phyloP scores from a whole-genome alignment of 371 early-diverging fungal genomes.

The Mucor racemosus region DNA sequence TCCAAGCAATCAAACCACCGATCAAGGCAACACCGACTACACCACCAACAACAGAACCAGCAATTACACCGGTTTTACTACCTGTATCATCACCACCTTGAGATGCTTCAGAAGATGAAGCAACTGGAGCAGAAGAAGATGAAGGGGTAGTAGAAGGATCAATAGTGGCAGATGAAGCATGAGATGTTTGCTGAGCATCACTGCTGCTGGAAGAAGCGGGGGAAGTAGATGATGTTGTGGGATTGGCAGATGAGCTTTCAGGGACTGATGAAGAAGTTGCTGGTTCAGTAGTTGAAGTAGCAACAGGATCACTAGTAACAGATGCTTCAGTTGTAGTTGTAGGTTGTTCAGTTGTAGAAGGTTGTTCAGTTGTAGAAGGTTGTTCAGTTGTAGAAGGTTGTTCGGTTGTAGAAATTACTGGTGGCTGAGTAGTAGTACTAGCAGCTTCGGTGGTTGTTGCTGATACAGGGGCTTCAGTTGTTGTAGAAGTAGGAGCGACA shows the following conservation, averaged over 20 bases:
- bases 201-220: constrained; percentile 1
- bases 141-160: constrained; percentile 9
- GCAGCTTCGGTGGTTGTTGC: not conserved
- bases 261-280: constrained; percentile 1
- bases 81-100: not conserved
- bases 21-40: constrained; percentile 32
- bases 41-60: constrained; percentile 45
- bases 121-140: not conserved
- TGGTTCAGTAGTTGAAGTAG: not conserved
- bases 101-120: not conserved
- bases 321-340: constrained; percentile 10
- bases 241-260: not conserved
- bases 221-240: not conserved
- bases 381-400: not conserved
- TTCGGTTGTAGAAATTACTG: constrained; percentile 9
- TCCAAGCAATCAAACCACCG: constrained; percentile 28
- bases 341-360: constrained; percentile 1
- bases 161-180: not conserved
- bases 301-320: constrained; percentile 2
- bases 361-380: not conserved
- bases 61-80: constrained; percentile 37
- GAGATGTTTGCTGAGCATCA: not conserved
- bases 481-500: not conserved
- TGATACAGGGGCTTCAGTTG: not conserved
- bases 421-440: not conserved